phyloP scores from a whole-genome alignment of 139 green algal genomes.

The Volvox reticuliferus region DNA sequence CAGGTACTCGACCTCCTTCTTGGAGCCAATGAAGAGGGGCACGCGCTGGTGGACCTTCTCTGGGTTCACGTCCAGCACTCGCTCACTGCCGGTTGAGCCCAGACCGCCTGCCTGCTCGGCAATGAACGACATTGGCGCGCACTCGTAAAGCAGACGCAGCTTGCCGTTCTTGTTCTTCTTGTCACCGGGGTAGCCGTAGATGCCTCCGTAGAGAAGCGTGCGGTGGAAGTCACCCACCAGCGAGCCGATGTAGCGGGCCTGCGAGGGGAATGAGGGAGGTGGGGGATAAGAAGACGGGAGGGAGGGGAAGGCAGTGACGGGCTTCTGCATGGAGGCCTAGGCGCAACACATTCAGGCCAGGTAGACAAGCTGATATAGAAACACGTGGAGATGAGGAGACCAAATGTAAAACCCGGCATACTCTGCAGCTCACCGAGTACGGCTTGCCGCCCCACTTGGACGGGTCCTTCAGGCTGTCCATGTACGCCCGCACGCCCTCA shows the following conservation, averaged over 20 bases:
- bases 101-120: slow-evolving; percentile 90
- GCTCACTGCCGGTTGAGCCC: slow-evolving; percentile 77
- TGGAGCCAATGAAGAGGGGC: slow-evolving; percentile 86
- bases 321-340: neutral
- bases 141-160: slow-evolving; percentile 98
- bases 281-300: neutral
- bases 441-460: slow-evolving; percentile 90
- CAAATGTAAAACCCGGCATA: neutral
- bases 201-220: slow-evolving; percentile 97
- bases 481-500: slow-evolving; percentile 81
- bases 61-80: slow-evolving; percentile 85
- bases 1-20: slow-evolving; percentile 95
- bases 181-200: slow-evolving; percentile 98
- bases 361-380: neutral
- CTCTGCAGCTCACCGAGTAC: slow-evolving; percentile 76
- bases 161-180: slow-evolving; percentile 96
- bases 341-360: neutral
- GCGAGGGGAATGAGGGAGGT: neutral
- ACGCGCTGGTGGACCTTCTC: slow-evolving; percentile 80
- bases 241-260: slow-evolving; percentile 95
- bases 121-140: slow-evolving; percentile 95
- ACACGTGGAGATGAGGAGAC: neutral
- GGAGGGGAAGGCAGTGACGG: no score
- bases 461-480: slow-evolving; percentile 87
- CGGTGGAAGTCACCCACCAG: slow-evolving; percentile 98